These are phyloP conservation scores for Globisporangium rhizosaccharum DNA, from an alignment of 352 stramenopile species.

Conservation along the genomic window DNA sequence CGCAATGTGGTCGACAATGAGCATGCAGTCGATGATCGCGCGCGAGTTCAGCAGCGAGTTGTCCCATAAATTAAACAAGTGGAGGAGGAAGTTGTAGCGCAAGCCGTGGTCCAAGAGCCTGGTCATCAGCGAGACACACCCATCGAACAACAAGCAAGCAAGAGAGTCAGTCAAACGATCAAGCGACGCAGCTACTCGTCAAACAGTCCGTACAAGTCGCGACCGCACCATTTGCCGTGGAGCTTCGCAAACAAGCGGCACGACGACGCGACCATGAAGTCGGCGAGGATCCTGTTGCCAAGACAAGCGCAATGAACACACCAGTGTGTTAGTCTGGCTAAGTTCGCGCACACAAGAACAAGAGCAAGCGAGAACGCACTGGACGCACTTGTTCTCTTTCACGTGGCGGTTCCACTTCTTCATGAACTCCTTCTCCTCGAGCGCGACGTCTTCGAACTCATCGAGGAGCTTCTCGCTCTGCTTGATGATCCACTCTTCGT, in stretches of 20 bases:
- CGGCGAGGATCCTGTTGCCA: conserved; percentile 56
- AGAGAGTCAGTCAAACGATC: not conserved
- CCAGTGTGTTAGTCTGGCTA: not conserved
- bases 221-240: conserved; percentile 67
- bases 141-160: not conserved
- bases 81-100: conserved; percentile 83
- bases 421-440: conserved; percentile 88
- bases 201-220: not conserved
- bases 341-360: not conserved
- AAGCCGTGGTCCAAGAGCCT: conserved; percentile 73
- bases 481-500: conserved; percentile 86
- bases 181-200: too few species aligned
- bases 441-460: conserved; percentile 83
- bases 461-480: conserved; percentile 83
- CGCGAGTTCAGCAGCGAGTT: conserved; percentile 83
- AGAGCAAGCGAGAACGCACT: not conserved
- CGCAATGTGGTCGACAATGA: conserved; percentile 72
- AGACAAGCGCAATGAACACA: not conserved
- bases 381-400: conserved; percentile 58
- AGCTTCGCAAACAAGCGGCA: conserved; percentile 80
- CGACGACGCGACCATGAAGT: conserved; percentile 86
- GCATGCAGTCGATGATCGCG: conserved; percentile 85
- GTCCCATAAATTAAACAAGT: conserved; percentile 90
- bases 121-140: not conserved
- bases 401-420: conserved; percentile 88